Evolutionary conservation across 495 filamentous ascomycete species (phyloP), one percentile per base, ranked within the genome.

Genomic region (Staphylotrichum longicolle): DNA sequence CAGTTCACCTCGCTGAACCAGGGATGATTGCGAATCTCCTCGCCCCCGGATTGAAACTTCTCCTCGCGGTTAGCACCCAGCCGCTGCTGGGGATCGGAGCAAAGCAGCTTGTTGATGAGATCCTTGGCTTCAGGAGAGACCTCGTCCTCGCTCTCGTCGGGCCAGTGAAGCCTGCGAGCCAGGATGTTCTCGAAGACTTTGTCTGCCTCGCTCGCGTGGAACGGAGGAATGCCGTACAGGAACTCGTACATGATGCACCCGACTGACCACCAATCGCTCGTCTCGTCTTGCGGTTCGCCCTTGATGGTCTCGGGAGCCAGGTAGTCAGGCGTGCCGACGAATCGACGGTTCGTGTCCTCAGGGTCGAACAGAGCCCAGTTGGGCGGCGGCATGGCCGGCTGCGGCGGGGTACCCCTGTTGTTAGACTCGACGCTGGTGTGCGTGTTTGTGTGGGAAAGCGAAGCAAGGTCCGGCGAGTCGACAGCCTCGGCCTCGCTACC

Each of bases 211-310:
- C 80, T 79, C 6, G 91, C 94, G 70, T 98, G 91, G 75, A 98
- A 98, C 27, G 94, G 94, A 2, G 94, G 94, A 30, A 75, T 90
- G 83, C 57, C 94, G 89, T 89, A 98, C 20, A 98, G 77, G 62
- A 96, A 97, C 66, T 98, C 94, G 70, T 97, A 98, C 75, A 98
- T 79, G 61, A 98, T 98, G 68, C 94, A 98, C 3, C 94, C 94
- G 49, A 98, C 78, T 7, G 94, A 98, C 94, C 94, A 98, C 94
- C 94, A 98, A 83, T 98, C 94, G 72, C 94, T 97, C 65, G 92
- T 93, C 71, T 98, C 92, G 71, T 98, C 94, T 75, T 98, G 94
- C 0, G 93, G 91, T 62, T 90, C 83, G 53, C 94, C 94, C 68
- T 90, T 92, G 71, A 98, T 96, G 0, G 94, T 98, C 72, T 98